A percentile compares a stretch with the other conserved stretches of the same genome.
Evolutionary conservation across 2,329 filamentous ascomycete genomes (phyloP).

Genomic region (Cyanodermella asteris): DNA sequence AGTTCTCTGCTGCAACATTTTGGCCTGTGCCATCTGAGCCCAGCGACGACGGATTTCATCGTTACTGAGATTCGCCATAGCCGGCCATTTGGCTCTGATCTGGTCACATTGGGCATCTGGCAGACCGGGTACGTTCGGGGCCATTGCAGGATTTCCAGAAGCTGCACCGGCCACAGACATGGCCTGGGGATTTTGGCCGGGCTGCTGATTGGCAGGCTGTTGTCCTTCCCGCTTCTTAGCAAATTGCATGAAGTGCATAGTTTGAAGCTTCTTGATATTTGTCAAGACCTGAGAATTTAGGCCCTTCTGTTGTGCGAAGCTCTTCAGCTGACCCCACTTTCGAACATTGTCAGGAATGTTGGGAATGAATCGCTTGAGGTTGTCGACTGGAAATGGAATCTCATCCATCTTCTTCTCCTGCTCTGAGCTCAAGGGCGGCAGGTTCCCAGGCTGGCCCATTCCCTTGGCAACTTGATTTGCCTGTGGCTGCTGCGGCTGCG

Average conservation of each 20-base stretch:
- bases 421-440: slow-evolving; percentile 16
- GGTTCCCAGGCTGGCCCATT: slow-evolving; percentile 7
- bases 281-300: slow-evolving; percentile 19
- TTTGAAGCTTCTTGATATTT: slow-evolving; percentile 20
- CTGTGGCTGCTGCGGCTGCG: neutral
- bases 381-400: slow-evolving; percentile 15
- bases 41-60: too few relatives aligned
- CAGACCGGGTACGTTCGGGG: too few relatives aligned
- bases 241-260: slow-evolving; percentile 15
- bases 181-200: too few relatives aligned
- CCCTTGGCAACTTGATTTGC: neutral
- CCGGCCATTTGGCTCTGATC: too few relatives aligned
- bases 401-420: slow-evolving; percentile 22
- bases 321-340: slow-evolving; percentile 35
- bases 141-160: too few relatives aligned
- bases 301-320: slow-evolving; percentile 28
- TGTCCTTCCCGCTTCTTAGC: slow-evolving; percentile 8
- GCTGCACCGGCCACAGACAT: too few relatives aligned
- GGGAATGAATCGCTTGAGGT: slow-evolving; percentile 14
- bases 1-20: too few relatives aligned
- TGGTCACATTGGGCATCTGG: too few relatives aligned
- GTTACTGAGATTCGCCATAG: too few relatives aligned
- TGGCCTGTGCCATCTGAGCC: too few relatives aligned
- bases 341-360: slow-evolving; percentile 28
- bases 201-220: too few relatives aligned